phyloP scores from a whole-genome alignment of 306 rosid species.

The Casuarina equisetifolia region DNA sequence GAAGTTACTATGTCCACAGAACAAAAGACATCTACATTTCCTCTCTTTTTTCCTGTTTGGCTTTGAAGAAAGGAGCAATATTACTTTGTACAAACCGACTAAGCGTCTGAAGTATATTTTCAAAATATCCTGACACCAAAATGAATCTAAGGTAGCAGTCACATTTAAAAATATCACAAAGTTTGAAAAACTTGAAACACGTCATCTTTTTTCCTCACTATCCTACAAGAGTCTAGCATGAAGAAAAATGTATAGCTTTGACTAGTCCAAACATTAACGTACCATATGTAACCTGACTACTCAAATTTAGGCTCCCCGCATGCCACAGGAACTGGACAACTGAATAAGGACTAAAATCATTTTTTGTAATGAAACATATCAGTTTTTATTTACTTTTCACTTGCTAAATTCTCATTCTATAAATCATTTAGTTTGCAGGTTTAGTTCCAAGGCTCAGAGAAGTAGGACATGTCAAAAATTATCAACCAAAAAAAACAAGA shows the following conservation, averaged over 20 bases:
- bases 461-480: neutral
- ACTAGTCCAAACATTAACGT: neutral
- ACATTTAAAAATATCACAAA: no score
- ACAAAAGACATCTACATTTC: neutral
- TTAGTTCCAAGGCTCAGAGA: neutral
- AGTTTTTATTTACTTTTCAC: neutral
- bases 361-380: neutral
- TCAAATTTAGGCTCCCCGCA: neutral
- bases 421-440: neutral
- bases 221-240: neutral
- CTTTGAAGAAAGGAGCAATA: neutral
- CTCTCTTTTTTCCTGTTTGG: neutral
- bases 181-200: neutral
- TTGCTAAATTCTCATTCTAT: neutral
- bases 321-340: neutral
- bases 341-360: neutral
- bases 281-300: neutral
- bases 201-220: no score
- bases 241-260: neutral
- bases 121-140: constrained; percentile 7
- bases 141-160: neutral
- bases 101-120: neutral
- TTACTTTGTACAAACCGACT: neutral
- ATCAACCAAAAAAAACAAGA: neutral
- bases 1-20: neutral